Conservation (phyloP, 2,329 filamentous ascomycete genomes). For the Cytospora schulzeri region DNA sequence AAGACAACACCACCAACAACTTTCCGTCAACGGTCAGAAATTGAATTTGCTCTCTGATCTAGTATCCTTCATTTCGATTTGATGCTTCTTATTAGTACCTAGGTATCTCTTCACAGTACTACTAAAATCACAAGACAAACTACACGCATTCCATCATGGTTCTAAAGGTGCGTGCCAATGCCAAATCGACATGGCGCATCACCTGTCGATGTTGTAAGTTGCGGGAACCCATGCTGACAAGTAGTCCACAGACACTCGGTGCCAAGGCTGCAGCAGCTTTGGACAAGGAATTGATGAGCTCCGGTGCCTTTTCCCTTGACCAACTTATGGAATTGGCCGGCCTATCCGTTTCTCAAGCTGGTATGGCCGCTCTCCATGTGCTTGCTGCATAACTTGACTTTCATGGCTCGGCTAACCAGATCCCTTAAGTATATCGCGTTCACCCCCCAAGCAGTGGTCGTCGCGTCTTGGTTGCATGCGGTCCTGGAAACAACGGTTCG, state of each 20-base stretch:
- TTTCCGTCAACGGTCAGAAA: not conserved
- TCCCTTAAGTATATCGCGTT: slow-evolving; percentile 72
- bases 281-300: slow-evolving; percentile 92
- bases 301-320: slow-evolving; percentile 85
- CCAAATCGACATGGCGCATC: not conserved
- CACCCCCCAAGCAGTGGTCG: slow-evolving; percentile 74
- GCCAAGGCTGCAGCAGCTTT: slow-evolving; percentile 86
- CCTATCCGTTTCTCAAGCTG: slow-evolving; percentile 86
- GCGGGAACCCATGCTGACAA: slow-evolving; percentile 29
- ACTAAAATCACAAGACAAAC: not conserved
- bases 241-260: slow-evolving; percentile 68
- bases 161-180: slow-evolving; percentile 35
- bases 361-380: slow-evolving; percentile 47
- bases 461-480: slow-evolving; percentile 84
- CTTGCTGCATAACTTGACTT: not conserved
- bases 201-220: not conserved
- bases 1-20: not conserved
- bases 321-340: slow-evolving; percentile 97
- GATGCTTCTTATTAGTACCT: not conserved
- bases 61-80: not conserved
- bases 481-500: slow-evolving; percentile 73
- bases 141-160: slow-evolving; percentile 33
- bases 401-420: not conserved
- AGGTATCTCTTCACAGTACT: not conserved
- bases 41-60: not conserved